Evolutionary conservation across 2,329 filamentous ascomycete genomes (phyloP).

Genomic region (Fusarium poae): DNA sequence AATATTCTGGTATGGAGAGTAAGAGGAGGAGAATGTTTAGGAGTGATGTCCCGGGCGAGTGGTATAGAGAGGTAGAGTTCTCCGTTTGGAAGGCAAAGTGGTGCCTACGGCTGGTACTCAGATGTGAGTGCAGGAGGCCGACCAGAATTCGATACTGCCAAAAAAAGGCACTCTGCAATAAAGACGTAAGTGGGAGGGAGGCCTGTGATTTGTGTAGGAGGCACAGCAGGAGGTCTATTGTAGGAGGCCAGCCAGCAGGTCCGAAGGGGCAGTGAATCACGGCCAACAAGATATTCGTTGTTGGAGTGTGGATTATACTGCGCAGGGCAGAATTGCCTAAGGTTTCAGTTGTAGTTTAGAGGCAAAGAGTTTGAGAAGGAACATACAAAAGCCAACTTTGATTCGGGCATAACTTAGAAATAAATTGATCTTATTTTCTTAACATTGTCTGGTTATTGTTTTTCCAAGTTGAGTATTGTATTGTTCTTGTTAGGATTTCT

Average conservation of each 20-base stretch:
- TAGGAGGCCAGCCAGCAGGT: constrained; percentile 9
- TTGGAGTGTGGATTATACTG: background rate
- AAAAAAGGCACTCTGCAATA: constrained; percentile 9
- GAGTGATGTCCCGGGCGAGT: background rate
- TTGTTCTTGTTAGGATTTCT: background rate
- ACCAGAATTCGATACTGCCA: background rate
- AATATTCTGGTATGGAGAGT: background rate
- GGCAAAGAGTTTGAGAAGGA: background rate
- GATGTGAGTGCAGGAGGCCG: constrained; percentile 11
- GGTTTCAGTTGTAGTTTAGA: background rate
- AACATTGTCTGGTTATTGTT: background rate
- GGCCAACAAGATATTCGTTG: background rate
- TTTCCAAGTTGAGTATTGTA: background rate
- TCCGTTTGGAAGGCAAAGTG: no score
- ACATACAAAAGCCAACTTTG: no score
- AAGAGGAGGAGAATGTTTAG: background rate
- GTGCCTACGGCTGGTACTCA: background rate
- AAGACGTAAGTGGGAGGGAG: background rate
- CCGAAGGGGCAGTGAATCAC: constrained; percentile 28
- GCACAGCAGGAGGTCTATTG: background rate
- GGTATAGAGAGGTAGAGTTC: no score
- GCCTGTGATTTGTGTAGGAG: background rate
- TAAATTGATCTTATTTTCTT: background rate
- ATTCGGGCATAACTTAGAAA: background rate
- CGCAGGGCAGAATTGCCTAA: background rate